Base-by-base conservation (phyloP, 2,329 filamentous ascomycete genomes). In the Teratosphaeria pseudoeucalypti region DNA sequence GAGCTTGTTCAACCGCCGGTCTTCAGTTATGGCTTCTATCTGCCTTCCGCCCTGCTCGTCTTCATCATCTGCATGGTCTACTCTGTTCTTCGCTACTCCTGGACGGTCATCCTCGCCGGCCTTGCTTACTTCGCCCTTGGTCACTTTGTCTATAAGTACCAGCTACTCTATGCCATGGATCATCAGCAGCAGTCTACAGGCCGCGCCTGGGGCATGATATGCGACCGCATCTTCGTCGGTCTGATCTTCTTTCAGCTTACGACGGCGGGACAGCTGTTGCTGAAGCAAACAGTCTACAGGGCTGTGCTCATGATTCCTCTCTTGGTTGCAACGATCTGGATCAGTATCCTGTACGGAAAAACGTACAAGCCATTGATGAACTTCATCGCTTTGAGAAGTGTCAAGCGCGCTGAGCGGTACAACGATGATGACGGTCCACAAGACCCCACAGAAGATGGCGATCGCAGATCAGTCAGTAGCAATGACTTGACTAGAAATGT, bases 1-100 rank as follows among this genome's bases (percentile, higher is more conserved):
- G 87, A 95, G 71, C 79, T 97, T 19, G 82, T 87, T 19, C 83
- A 88, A 61, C 92, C 95, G 1, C 89, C 91, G 0, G 79, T 88
- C 10, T 99, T 99, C 75, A 92, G 89, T 73, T 99, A 99, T 68
- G 94, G 94, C 26, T 96, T 96, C 75, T 97, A 91, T 68, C 82
- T 99, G 6, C 94, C 94, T 0, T 95, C 94, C 26, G 90, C 92
- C 0, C 83, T 99, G 59, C 82, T 99, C 11, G 85, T 97, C 16
- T 92, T 96, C 75, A 95, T 97, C 69, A 88, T 99, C 34, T 97
- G 94, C 69, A 82, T 96, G 49, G 92, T 97, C 6, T 99, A 99
- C 79, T 95, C 90, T 70, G 86, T 96, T 19, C 80, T 97, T 12
- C 85, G 85, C 0, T 82, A 82, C 55, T 94, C 92, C 0, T 95